Percentiles rank a stretch among this genome's conserved stretches.
Conservation (phyloP, 1,284 basidiomycete genomes). For the Caloboletus firmus region DNA sequence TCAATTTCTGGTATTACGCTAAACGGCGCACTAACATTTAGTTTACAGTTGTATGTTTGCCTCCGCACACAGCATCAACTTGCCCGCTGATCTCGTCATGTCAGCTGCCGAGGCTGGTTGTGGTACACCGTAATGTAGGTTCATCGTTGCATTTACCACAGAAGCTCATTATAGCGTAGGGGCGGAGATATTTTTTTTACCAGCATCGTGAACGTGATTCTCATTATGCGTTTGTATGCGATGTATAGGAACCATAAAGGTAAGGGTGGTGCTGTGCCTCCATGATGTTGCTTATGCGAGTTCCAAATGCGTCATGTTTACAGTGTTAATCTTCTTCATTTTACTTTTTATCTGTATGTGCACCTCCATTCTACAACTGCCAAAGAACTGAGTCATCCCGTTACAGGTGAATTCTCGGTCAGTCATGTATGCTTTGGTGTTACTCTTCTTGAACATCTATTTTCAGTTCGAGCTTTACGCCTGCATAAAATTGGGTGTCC, state of each 20-base stretch:
- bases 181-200: constrained; percentile 5
- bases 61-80: neutral
- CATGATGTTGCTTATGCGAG: neutral
- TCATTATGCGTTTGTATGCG: constrained; percentile 9
- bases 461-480: constrained; percentile 8
- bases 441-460: neutral
- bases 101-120: constrained; percentile 1
- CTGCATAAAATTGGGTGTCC: neutral
- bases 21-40: neutral
- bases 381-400: neutral
- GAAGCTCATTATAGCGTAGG: neutral
- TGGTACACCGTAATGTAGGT: constrained; percentile 4
- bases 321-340: constrained; percentile 5
- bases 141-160: no score
- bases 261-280: neutral
- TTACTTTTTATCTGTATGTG: neutral
- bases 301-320: neutral
- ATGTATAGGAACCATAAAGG: constrained; percentile 6
- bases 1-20: neutral
- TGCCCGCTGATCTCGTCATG: neutral
- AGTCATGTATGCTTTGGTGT: neutral
- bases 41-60: constrained; percentile 3
- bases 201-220: constrained; percentile 4
- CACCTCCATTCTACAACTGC: neutral
- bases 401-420: neutral